phyloP scores from a whole-genome alignment of 306 rosid genomes.

The Corylus heterophylla region DNA sequence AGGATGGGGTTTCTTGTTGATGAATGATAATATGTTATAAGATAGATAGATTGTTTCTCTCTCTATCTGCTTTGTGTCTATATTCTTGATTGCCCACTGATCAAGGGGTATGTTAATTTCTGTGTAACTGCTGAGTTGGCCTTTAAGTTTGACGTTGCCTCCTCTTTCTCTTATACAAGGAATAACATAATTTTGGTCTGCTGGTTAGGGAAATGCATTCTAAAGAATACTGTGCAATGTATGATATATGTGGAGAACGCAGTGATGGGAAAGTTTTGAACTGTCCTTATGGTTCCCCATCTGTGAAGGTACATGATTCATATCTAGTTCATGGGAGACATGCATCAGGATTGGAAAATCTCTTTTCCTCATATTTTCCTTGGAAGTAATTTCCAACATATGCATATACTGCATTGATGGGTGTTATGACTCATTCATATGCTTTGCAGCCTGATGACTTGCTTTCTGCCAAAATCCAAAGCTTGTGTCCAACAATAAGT shows the following conservation, averaged over 20 bases:
- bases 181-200: conserved; percentile 11
- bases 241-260: conserved; percentile 84
- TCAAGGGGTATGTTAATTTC: not conserved
- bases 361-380: not conserved
- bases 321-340: not conserved
- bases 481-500: conserved; percentile 76
- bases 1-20: not conserved
- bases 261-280: conserved; percentile 86
- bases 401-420: conserved; percentile 13
- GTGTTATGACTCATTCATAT: conserved; percentile 2
- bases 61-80: not conserved
- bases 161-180: conserved; percentile 2
- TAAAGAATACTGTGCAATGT: conserved; percentile 89
- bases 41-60: not conserved
- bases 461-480: conserved; percentile 88
- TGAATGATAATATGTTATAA: not conserved
- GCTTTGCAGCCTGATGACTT: conserved; percentile 74
- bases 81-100: not conserved
- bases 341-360: not conserved
- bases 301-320: conserved; percentile 60
- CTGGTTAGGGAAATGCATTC: conserved; percentile 60
- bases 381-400: not conserved
- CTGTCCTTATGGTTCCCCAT: conserved; percentile 81
- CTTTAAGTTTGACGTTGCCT: not conserved
- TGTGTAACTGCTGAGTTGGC: conserved; percentile 1